Evolutionary conservation across 2,329 filamentous ascomycete species (phyloP).

Genomic region (Ophiostoma quercus): DNA sequence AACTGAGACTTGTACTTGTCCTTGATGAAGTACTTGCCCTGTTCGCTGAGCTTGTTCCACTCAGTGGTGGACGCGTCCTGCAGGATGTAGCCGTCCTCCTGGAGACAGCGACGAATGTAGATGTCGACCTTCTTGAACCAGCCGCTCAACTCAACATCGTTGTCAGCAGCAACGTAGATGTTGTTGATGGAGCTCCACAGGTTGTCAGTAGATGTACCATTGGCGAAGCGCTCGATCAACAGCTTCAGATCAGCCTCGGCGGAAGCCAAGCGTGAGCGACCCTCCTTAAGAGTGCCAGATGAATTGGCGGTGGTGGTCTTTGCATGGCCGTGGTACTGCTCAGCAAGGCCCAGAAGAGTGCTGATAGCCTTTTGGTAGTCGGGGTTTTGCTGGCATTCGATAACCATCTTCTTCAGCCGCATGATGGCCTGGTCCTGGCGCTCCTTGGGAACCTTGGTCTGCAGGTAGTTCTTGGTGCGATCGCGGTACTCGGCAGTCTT

Average conservation of each 20-base stretch:
- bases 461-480: constrained; percentile 65
- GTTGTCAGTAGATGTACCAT: constrained; percentile 83
- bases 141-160: constrained; percentile 74
- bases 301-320: constrained; percentile 60
- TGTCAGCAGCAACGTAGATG: constrained; percentile 82
- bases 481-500: constrained; percentile 39
- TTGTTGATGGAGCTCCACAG: constrained; percentile 78
- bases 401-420: constrained; percentile 93
- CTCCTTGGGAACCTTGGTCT: constrained; percentile 83
- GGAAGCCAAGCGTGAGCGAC: constrained; percentile 60
- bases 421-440: constrained; percentile 88
- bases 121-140: constrained; percentile 80
- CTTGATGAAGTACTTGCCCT: constrained; percentile 78
- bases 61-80: constrained; percentile 72
- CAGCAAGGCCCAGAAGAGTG: constrained; percentile 76
- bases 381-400: constrained; percentile 91
- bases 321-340: constrained; percentile 75
- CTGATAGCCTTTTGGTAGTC: constrained; percentile 92
- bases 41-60: constrained; percentile 80
- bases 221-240: constrained; percentile 91
- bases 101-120: constrained; percentile 76
- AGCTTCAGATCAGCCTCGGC: constrained; percentile 80
- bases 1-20: constrained; percentile 84
- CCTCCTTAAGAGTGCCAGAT: constrained; percentile 65
- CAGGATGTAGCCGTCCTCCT: constrained; percentile 87